Conservation (phyloP, 345 rosid genomes). For the Eucalyptus tenuipes region DNA sequence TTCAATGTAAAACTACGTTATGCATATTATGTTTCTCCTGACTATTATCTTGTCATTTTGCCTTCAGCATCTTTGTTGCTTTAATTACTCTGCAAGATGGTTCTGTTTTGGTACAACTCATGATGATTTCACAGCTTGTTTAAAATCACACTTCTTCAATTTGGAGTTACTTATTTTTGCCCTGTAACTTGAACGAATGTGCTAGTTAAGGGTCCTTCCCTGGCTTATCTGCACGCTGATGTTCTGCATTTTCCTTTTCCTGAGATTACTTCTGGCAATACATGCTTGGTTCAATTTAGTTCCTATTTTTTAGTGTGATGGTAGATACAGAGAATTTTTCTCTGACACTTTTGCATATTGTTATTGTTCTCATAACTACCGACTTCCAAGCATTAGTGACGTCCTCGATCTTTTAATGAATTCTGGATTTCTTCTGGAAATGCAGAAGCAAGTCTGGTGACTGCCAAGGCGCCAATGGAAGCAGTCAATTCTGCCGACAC, state of each 20-base stretch:
- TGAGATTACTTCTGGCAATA: background rate
- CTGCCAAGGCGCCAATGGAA: background rate
- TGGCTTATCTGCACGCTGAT: background rate
- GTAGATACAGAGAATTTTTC: background rate
- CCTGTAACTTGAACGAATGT: background rate
- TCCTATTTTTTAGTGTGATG: background rate
- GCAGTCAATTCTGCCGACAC: conserved; percentile 1
- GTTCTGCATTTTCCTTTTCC: background rate
- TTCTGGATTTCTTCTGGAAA: background rate
- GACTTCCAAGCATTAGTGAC: background rate
- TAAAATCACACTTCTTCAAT: background rate
- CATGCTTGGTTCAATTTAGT: background rate
- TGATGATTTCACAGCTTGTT: background rate
- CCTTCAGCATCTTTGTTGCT: background rate
- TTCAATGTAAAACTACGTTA: background rate
- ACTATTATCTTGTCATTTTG: background rate
- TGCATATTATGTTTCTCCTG: background rate
- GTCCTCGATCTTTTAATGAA: background rate
- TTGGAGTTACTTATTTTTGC: background rate
- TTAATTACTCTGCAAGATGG: background rate
- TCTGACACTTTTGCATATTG: background rate
- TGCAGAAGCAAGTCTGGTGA: background rate
- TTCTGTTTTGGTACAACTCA: background rate
- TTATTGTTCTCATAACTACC: background rate
- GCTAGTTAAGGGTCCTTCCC: background rate